Base-by-base conservation (phyloP, 108 stramenopile species). In the Nitzschia inconspicua region DNA sequence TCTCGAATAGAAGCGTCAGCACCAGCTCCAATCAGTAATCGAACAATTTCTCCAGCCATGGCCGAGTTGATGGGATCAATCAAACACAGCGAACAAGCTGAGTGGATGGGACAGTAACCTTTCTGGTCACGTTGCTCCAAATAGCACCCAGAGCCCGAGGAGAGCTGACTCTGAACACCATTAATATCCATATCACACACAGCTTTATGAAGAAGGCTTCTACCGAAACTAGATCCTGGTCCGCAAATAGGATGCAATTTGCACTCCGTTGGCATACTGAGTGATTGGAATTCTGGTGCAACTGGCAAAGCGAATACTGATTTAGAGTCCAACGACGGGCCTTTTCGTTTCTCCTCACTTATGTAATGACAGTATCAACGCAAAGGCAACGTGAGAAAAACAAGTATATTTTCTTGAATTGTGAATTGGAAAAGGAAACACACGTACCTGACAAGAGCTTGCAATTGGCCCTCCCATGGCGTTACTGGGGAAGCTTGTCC, bases 401-500 rank as follows among this genome's bases (percentile, higher is more conserved):
- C n/a, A n/a, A 39, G 11, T 14, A 39, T 11, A 39, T 39, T 10
- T 39, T 39, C 37, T 39, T 39, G 14, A 13, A 39, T 14, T 13
- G 10, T 39, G 37, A 14, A 39, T 39, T 11, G 16, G 4, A 54
- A 54, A n/a, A 16, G 16, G 6, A 18, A 19, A 54, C 14, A 2
- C 19, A 65, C 72, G 30, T 70, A 81, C 86, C 74, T 80, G 32
- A 87, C 80, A 27, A 93, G 73, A 23, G 86, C 82, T 57, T 85
- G 74, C 39, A 93, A 55, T 50, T 93, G 82, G 19, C 81, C 81
- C 55, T 93, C 92, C 92, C 92, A 93, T 4, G 92, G 92, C 27
- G 92, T 93, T 14, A 55, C 56, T 5, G 91, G 91, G 31, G 86
- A 88, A 27, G 43, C 60, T 49, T 66, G 53, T 19, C 84, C 86